phyloP scores from a whole-genome alignment of 495 filamentous ascomycete species.

The Hapsidospora chrysogenum region DNA sequence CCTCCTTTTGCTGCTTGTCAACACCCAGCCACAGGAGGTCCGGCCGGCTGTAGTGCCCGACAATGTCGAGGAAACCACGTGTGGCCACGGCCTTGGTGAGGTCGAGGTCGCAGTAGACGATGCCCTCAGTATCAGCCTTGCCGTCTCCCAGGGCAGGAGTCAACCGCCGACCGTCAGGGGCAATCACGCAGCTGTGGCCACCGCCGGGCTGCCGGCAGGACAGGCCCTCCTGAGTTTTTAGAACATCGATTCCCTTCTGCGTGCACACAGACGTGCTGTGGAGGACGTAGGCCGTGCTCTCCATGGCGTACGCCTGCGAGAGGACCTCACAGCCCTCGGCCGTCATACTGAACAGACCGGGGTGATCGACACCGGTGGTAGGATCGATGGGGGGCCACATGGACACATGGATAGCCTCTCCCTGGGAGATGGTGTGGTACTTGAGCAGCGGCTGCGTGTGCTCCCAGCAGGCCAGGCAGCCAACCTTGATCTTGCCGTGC shows the following conservation, averaged over 20 bases:
- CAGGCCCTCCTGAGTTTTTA: slow-evolving; percentile 17
- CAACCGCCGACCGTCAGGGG: slow-evolving; percentile 33
- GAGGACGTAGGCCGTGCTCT: slow-evolving; percentile 33
- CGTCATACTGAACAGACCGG: slow-evolving; percentile 13
- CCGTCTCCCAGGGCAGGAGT: slow-evolving; percentile 16
- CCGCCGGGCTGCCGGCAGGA: slow-evolving; percentile 24
- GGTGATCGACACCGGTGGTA: slow-evolving; percentile 9
- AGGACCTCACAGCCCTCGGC: slow-evolving; percentile 19
- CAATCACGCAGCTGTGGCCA: slow-evolving; percentile 32
- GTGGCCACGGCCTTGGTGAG: slow-evolving; percentile 17
- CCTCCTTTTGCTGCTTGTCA: too few relatives aligned
- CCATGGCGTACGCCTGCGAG: slow-evolving; percentile 33
- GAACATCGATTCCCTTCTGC: slow-evolving; percentile 22
- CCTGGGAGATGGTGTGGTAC: slow-evolving; percentile 33
- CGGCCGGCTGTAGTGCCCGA: slow-evolving; percentile 36
- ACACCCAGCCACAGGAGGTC: slow-evolving; percentile 37
- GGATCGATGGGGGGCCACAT: slow-evolving; percentile 36
- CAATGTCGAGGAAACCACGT: slow-evolving; percentile 23
- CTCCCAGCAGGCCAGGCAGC: slow-evolving; percentile 38
- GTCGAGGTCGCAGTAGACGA: slow-evolving; percentile 32
- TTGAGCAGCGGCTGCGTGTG: slow-evolving; percentile 44
- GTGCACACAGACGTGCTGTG: slow-evolving; percentile 25
- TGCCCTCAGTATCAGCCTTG: slow-evolving; percentile 23
- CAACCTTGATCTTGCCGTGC: too few relatives aligned
- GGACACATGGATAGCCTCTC: slow-evolving; percentile 37